Base-by-base conservation (phyloP, 108 stramenopile genomes). In the Discostella pseudostelligera region DNA sequence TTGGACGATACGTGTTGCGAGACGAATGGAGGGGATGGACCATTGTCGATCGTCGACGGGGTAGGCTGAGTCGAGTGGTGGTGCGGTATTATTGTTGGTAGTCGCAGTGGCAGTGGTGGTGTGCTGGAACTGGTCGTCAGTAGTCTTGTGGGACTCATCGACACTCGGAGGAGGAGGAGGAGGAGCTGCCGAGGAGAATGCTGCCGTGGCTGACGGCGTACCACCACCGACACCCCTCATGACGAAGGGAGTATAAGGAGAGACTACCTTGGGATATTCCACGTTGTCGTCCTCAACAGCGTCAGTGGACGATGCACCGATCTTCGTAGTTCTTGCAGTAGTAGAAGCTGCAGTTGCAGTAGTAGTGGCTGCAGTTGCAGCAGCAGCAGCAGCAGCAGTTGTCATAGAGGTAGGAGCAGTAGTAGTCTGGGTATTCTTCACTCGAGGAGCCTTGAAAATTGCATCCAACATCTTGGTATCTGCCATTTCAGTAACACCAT, bases 11-110 rank as follows among this genome's bases (percentile, higher is more conserved):
- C 59, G 71, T 56, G 73, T 73, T 53, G 77, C 77, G 29, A 78
- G 71, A 29, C 72, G 71, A 24, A 78, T 78, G 44, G 77, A 78
- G 10, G 77, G 77, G 39, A 78, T 78, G 49, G 77, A 78, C 59
- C 72, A 78, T 21, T 78, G 56, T 21, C 67, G 72, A 61, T 74
- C 66, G 19, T 78, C 72, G 11, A 78, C 48, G 20, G 77, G 72
- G 48, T 73, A 54, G 53, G 72, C 48, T 17, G 37, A 6, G 8
- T 21, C 17, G 24, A 67, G 58, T 8, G 6, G 50, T 16, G 39
- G 50, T 64, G 29, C 32, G 28, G 29, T 13, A 36, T 16, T 17
- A 37, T 1, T 36, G 16, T 59, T 16, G 48, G 8, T 3, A 0
- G 8, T 26, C 24, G 12, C 10, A 24, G 25, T 26, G 14, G 21